Percentiles rank a stretch among this genome's conserved stretches.
Conservation (phyloP, 1,139 yeast genomes). For the Candida anutae region DNA sequence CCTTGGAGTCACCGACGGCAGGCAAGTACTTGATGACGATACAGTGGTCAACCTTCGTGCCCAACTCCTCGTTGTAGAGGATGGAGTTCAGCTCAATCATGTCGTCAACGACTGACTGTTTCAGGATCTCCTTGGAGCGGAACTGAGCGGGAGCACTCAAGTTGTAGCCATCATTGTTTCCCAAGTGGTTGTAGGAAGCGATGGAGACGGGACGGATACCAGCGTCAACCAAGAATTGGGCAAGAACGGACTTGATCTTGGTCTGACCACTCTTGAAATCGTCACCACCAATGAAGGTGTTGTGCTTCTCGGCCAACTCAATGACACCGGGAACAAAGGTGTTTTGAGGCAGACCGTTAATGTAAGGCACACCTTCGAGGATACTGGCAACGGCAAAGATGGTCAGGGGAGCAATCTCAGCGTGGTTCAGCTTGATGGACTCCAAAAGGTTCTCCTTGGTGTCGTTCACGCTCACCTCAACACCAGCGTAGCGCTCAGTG, state of each 20-base stretch:
- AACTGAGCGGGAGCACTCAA: conserved; percentile 88
- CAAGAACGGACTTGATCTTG: conserved; percentile 87
- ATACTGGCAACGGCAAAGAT: conserved; percentile 90
- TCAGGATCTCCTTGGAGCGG: conserved; percentile 91
- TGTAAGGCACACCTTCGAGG: conserved; percentile 79
- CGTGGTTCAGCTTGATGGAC: conserved; percentile 71
- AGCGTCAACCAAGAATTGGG: conserved; percentile 93
- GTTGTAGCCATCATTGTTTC: conserved; percentile 94
- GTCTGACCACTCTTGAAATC: conserved; percentile 98
- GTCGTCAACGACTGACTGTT: conserved; percentile 90
- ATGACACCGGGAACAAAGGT: conserved; percentile 94
- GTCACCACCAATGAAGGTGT: conserved; percentile 88
- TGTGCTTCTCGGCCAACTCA: conserved; percentile 75
- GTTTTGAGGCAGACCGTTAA: conserved; percentile 96
- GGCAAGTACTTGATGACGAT: conserved; percentile 90
- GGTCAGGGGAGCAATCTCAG: conserved; percentile 85
- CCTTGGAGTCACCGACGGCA: conserved; percentile 95
- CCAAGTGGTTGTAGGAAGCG: conserved; percentile 93
- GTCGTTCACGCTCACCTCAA: conserved; percentile 77
- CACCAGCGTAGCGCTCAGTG: conserved; percentile 86
- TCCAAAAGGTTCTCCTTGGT: conserved; percentile 72
- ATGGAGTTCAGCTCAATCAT: conserved; percentile 85
- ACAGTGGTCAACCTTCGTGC: conserved; percentile 83
- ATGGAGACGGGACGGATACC: conserved; percentile 93
- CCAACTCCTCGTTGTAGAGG: conserved; percentile 74